Percentiles rank a stretch among this genome's conserved stretches.
These are phyloP conservation scores for Pythium guiyangense DNA, from an alignment of 352 stramenopile species.

Conservation along the genomic window DNA sequence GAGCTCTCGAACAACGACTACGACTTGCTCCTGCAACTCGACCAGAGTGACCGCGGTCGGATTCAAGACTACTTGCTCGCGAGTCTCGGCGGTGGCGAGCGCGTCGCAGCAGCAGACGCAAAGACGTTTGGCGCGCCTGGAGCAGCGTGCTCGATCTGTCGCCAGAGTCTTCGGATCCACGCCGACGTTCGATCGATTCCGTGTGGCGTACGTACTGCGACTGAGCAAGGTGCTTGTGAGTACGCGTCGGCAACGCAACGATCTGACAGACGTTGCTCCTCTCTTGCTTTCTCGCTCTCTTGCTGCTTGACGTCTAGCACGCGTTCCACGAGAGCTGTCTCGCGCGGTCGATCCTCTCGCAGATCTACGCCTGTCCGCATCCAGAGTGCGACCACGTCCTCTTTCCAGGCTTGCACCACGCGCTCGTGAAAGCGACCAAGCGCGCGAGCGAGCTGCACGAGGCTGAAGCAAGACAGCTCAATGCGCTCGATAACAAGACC, in stretches of 20 bases:
- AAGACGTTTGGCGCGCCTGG: slow-evolving; percentile 43
- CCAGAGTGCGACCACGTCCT: slow-evolving; percentile 41
- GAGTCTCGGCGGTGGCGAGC: slow-evolving; percentile 33
- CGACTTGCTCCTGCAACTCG: slow-evolving; percentile 66
- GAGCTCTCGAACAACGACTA: slow-evolving; percentile 86
- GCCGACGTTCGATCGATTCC: slow-evolving; percentile 38
- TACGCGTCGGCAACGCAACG: not conserved
- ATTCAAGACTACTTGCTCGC: slow-evolving; percentile 75
- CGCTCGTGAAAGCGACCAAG: slow-evolving; percentile 17
- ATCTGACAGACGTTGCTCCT: not conserved
- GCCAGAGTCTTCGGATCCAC: slow-evolving; percentile 59
- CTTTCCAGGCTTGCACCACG: slow-evolving; percentile 53
- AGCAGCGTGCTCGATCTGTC: slow-evolving; percentile 43
- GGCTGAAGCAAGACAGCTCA: not conserved
- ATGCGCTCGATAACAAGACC: not conserved
- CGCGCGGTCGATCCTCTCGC: slow-evolving; percentile 56
- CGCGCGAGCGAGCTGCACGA: not conserved
- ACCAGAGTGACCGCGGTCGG: slow-evolving; percentile 47
- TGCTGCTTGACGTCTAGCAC: slow-evolving; percentile 28
- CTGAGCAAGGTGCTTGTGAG: not conserved
- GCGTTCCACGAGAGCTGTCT: slow-evolving; percentile 77
- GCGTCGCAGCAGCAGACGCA: slow-evolving; percentile 33
- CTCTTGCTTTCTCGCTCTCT: slow-evolving; percentile 53
- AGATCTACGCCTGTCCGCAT: slow-evolving; percentile 53
- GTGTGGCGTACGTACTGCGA: slow-evolving; percentile 38